Percentiles rank a stretch among this genome's conserved stretches.
These are phyloP conservation scores for Brassica balearica DNA, from an alignment of 441 rosid species.

Conservation along the genomic window DNA sequence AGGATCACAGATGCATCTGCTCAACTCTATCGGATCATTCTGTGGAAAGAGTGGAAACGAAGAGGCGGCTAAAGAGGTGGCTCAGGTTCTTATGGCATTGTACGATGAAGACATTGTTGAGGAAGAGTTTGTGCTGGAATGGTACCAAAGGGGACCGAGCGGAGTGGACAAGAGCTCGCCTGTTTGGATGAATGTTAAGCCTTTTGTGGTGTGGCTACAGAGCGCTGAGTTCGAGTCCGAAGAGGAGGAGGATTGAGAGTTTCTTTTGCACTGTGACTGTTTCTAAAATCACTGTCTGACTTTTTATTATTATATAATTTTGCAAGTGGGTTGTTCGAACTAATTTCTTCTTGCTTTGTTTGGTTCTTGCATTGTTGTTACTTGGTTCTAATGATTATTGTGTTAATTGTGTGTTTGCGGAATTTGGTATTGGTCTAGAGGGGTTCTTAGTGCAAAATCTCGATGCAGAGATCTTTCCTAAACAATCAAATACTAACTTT, in stretches of 20 bases:
- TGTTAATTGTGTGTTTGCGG: background rate
- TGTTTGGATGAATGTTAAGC: too few species aligned
- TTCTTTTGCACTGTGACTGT: constrained; percentile 5
- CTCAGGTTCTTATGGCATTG: constrained; percentile 65
- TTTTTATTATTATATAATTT: background rate
- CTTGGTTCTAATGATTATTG: background rate
- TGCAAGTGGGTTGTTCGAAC: too few species aligned
- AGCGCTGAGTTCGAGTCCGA: constrained; percentile 59
- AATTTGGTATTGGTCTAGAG: background rate
- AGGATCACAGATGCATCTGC: constrained; percentile 58
- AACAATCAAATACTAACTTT: too few species aligned
- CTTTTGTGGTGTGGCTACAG: too few species aligned
- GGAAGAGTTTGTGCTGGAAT: too few species aligned
- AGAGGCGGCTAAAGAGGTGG: constrained; percentile 64
- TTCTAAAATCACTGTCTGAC: background rate
- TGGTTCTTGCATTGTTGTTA: background rate
- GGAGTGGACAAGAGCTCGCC: too few species aligned
- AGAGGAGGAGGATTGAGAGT: constrained; percentile 48
- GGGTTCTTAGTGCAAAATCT: background rate
- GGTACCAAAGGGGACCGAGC: too few species aligned
- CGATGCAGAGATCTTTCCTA: too few species aligned
- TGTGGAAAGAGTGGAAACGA: constrained; percentile 48
- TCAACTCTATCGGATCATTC: constrained; percentile 60
- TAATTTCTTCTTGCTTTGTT: background rate
- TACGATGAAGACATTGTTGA: constrained; percentile 63